A percentile compares a stretch with the other conserved stretches of the same genome.
phyloP scores from a whole-genome alignment of 495 filamentous ascomycete genomes.

The Aspergillus egyptiacus region DNA sequence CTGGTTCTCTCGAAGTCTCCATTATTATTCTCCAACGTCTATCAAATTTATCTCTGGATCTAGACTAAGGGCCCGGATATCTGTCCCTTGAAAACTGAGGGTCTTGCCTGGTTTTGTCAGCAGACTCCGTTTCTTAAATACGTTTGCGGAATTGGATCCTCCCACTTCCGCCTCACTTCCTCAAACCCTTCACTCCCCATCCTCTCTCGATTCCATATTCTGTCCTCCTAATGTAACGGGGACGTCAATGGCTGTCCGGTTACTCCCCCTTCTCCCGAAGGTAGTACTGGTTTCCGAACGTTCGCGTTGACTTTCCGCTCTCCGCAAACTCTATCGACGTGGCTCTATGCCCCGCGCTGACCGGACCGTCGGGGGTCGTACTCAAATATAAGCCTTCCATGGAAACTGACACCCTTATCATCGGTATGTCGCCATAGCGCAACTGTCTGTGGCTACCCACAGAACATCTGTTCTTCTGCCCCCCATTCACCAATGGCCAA shows the following conservation, averaged over 20 bases:
- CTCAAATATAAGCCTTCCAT: constrained; percentile 26
- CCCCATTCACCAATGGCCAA: constrained; percentile 11
- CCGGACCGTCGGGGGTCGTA: constrained; percentile 23
- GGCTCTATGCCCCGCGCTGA: constrained; percentile 32
- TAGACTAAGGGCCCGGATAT: background rate
- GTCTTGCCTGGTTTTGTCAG: constrained; percentile 21
- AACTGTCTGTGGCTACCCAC: background rate
- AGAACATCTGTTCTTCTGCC: no score
- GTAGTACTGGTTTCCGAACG: constrained; percentile 13
- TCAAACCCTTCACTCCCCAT: constrained; percentile 6
- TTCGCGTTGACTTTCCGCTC: constrained; percentile 3
- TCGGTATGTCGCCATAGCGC: constrained; percentile 36
- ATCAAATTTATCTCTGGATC: background rate
- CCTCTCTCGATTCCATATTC: background rate
- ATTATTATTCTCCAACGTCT: no score
- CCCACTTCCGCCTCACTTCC: constrained; percentile 10
- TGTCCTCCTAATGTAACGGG: constrained; percentile 15
- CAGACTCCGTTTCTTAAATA: constrained; percentile 5
- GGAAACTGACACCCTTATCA: constrained; percentile 44
- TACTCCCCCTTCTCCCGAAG: constrained; percentile 19
- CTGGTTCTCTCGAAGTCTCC: constrained; percentile 9
- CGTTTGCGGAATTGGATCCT: constrained; percentile 18
- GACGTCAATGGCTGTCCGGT: constrained; percentile 22
- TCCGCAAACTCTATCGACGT: constrained; percentile 13
- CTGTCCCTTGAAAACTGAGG: background rate